Base-by-base conservation (phyloP, 306 rosid species). In the Cucurbita ficifolia region DNA sequence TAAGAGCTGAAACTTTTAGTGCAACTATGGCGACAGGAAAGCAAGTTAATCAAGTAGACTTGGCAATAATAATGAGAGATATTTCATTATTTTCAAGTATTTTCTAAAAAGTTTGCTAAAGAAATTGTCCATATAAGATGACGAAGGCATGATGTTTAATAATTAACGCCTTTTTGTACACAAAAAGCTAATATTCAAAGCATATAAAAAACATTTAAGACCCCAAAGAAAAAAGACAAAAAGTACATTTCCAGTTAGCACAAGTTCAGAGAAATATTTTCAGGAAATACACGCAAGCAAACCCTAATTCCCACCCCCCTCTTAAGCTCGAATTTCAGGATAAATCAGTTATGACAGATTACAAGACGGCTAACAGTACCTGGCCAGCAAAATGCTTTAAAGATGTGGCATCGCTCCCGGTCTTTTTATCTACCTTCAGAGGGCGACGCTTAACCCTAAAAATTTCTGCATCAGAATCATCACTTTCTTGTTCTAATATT, bases 401-500 rank as follows among this genome's bases (percentile, higher is more conserved):
- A 76, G 83, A 76, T 67, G 50, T 40, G 74, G 29, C 74, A 62
- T 84, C 83, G 60, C 68, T 82, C 60, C 77, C 40, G 51, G 65
- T 80, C 76, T 88, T 86, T 79, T 81, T 95, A 71, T 91, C 89
- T 55, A 86, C 81, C 86, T 87, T 91, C 78, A 83, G 78, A 39
- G 98, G 81, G 70, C 96, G 96, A 29, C 99, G 92, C 79, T 95
- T 95, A 71, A 88, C 99, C 84, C 99, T 82, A 82, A 95, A 95
- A 59, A 85, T 87, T 74, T 87, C 99, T 18, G 92, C 83, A 79
- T 95, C 99, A 50, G 99, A 95, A 82, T 83, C 89, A 75, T 89
- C 96, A 75, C 92, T 86, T 54, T 84, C 90, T 1, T 76, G 82
- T 77, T 89, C 85, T 24, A 77, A 79, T 51, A 73, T 14, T 55